Conservation (phyloP, 2,329 filamentous ascomycete genomes). For the Phyllosticta ampelicida region DNA sequence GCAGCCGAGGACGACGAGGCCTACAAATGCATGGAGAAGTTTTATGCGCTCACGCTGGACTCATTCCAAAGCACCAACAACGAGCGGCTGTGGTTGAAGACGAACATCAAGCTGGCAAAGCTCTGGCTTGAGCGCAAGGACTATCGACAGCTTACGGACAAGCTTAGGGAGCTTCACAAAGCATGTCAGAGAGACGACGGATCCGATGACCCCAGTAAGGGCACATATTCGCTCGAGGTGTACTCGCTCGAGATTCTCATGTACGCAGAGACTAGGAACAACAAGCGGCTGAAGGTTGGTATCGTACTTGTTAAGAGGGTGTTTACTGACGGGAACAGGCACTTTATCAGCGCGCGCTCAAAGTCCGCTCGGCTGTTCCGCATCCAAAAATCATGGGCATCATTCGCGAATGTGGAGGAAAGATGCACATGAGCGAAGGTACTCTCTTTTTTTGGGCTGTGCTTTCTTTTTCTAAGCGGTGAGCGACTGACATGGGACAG, state of each 20-base stretch:
- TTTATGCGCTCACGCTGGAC: constrained; percentile 85
- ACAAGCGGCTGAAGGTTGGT: constrained; percentile 77
- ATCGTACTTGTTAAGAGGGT: not conserved
- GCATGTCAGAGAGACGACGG: constrained; percentile 83
- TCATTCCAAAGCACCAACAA: constrained; percentile 98
- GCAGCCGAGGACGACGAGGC: constrained; percentile 61
- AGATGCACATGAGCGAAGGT: constrained; percentile 98
- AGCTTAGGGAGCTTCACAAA: constrained; percentile 77
- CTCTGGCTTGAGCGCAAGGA: constrained; percentile 87
- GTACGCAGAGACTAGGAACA: constrained; percentile 94
- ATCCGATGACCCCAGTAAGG: constrained; percentile 83
- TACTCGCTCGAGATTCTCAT: constrained; percentile 98
- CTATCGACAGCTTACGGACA: constrained; percentile 67
- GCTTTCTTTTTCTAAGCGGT: constrained; percentile 10
- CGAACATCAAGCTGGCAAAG: constrained; percentile 91
- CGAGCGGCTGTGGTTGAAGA: constrained; percentile 94
- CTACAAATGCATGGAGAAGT: constrained; percentile 78
- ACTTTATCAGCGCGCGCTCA: constrained; percentile 81
- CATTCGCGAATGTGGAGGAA: constrained; percentile 95
- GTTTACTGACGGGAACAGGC: constrained; percentile 32
- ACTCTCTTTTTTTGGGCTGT: constrained; percentile 11
- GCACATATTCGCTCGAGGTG: constrained; percentile 89
- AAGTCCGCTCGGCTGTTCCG: constrained; percentile 90
- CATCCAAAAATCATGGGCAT: constrained; percentile 99
- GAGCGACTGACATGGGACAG: constrained; percentile 32